These are phyloP conservation scores for Phyllosticta citriasiana DNA, from an alignment of 2,329 filamentous ascomycete species.

Conservation along the genomic window DNA sequence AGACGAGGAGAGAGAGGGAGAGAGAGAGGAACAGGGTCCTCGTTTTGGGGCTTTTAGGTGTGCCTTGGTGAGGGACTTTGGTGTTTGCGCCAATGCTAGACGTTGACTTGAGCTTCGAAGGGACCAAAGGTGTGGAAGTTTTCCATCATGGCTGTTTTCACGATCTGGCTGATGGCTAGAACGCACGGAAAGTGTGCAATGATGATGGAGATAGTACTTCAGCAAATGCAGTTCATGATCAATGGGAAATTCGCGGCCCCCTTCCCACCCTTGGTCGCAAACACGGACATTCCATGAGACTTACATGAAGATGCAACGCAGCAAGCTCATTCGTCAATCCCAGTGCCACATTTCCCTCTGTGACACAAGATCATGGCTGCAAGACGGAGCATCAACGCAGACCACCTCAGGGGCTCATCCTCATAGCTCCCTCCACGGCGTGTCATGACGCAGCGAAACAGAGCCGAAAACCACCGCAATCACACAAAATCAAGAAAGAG, in stretches of 20 bases:
- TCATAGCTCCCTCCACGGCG: background rate
- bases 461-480: background rate
- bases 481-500: slow-evolving; percentile 4
- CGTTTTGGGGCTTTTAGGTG: background rate
- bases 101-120: too few species aligned
- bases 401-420: background rate
- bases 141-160: too few species aligned
- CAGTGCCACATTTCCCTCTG: background rate
- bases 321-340: background rate
- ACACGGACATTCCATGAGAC: background rate
- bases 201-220: too few species aligned
- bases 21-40: background rate
- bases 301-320: background rate
- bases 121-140: too few species aligned
- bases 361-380: background rate
- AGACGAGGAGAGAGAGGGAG: too few species aligned
- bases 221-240: too few species aligned
- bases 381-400: background rate
- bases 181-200: too few species aligned
- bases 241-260: background rate
- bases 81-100: too few species aligned
- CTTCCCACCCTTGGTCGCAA: background rate
- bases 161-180: too few species aligned
- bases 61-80: too few species aligned
- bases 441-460: too few species aligned